Evolutionary conservation across 805 yeast species (phyloP), one percentile per base, ranked within the genome.

Genomic region (Hanseniaspora clermontiae): DNA sequence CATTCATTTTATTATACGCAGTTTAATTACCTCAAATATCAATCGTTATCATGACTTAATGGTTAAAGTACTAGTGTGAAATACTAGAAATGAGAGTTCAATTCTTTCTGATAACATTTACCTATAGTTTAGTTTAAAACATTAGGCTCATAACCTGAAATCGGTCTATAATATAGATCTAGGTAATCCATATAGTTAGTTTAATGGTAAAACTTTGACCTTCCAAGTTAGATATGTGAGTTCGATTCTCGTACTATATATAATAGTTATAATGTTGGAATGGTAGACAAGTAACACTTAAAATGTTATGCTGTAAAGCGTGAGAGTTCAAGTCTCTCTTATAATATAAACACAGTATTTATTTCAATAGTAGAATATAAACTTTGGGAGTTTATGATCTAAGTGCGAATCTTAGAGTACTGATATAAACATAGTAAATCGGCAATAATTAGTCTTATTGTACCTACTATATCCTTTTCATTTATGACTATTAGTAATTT

Each of bases 1-100:
- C 59, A 20, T 59, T 59, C 56, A 46, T 59, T 24, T 43, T 53
- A 34, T 53, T 57, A 43, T 57, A 55, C 43, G 58, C 50, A 45
- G 57, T 58, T 55, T 58, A 54, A 37, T 55, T 36, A 37, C 39
- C 27, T 19, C 43, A n/a, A n/a, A n/a, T n/a, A n/a, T n/a, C 17
- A 24, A 24, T 24, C 20, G 51, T 43, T 47, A 57, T 42, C 42
- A 47, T 57, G 32, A 55, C 59, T 57, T 59, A 59, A 57, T 50
- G 51, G 50, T 19, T 39, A 46, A 53, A 46, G 51, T 39, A 38
- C 31, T 43, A 37, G 43, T 17, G 27, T 53, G 49, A 53, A 43
- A 31, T 31, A 24, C 42, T 27, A 45, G 31, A 6, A 11, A 45
- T 14, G 37, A 38, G 24, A 31, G 57, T 53, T 53, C 57, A 32